Conservation (phyloP, 192 early-diverging fungal species). For the Fimicolochytrium jonesii region DNA sequence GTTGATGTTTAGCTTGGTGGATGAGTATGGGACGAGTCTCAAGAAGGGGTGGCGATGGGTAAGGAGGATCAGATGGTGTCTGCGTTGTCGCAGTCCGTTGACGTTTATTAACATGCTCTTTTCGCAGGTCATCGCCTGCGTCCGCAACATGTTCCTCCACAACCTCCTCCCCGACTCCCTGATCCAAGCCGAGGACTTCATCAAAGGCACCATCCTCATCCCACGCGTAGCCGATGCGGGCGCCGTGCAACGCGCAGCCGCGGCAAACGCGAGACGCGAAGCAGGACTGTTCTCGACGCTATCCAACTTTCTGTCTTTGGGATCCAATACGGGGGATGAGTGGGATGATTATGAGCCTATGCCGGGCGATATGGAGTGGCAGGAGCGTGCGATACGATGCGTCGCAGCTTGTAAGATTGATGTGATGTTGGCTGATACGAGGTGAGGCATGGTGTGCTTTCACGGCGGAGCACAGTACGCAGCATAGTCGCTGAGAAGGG, state of each 20-base stretch:
- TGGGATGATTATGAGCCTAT: slow-evolving; percentile 48
- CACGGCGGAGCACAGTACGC: too few relatives aligned
- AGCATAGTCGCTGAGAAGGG: too few relatives aligned
- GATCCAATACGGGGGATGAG: slow-evolving; percentile 54
- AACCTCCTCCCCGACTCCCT: slow-evolving; percentile 62
- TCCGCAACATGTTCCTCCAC: slow-evolving; percentile 78
- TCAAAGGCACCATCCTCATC: slow-evolving; percentile 62
- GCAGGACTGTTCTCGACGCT: slow-evolving; percentile 73
- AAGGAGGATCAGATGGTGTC: too few relatives aligned
- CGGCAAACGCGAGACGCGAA: slow-evolving; percentile 42
- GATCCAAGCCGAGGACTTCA: slow-evolving; percentile 71
- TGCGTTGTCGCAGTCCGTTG: not conserved
- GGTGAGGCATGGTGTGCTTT: too few relatives aligned
- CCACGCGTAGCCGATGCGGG: slow-evolving; percentile 44
- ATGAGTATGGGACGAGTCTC: slow-evolving; percentile 65
- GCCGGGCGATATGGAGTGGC: slow-evolving; percentile 64
- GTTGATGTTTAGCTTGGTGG: slow-evolving; percentile 73
- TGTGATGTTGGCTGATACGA: slow-evolving; percentile 66
- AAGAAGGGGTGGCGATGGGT: slow-evolving; percentile 69
- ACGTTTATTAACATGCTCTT: not conserved
- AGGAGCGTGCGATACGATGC: slow-evolving; percentile 62
- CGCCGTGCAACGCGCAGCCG: not conserved
- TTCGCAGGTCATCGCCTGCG: slow-evolving; percentile 56
- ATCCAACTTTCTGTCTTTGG: slow-evolving; percentile 68
- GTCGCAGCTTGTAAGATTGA: slow-evolving; percentile 68